Evolutionary conservation across 352 stramenopile species (phyloP).

Genomic region (Phytophthora pinifolia): DNA sequence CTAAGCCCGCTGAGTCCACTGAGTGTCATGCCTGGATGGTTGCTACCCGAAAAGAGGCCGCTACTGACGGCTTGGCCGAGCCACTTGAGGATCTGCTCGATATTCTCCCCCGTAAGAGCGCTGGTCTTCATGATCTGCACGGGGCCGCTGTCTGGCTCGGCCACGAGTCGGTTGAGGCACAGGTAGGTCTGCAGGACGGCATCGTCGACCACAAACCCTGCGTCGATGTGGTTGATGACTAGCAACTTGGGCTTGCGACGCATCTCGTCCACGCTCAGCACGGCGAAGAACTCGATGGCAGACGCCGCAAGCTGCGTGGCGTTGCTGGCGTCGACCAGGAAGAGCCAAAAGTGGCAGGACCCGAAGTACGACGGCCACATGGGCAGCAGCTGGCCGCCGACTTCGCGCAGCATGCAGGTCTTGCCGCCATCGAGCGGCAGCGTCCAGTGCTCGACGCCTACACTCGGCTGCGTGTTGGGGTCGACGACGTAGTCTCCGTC

Average conservation of each 20-base stretch:
- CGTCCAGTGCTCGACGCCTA: slow-evolving; percentile 62
- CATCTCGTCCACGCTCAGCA: slow-evolving; percentile 57
- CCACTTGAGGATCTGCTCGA: slow-evolving; percentile 58
- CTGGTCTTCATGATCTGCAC: slow-evolving; percentile 64
- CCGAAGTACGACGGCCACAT: slow-evolving; percentile 78
- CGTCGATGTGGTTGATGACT: slow-evolving; percentile 73
- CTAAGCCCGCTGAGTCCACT: slow-evolving; percentile 19
- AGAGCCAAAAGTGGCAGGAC: slow-evolving; percentile 69
- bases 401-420: slow-evolving; percentile 51
- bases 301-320: slow-evolving; percentile 46
- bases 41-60: slow-evolving; percentile 22
- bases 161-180: slow-evolving; percentile 50
- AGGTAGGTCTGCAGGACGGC: slow-evolving; percentile 51
- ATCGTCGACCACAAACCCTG: slow-evolving; percentile 47
- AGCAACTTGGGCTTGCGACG: slow-evolving; percentile 59
- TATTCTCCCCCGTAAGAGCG: slow-evolving; percentile 59
- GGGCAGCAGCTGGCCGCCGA: slow-evolving; percentile 63
- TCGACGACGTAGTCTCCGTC: slow-evolving; percentile 27
- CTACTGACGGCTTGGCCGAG: slow-evolving; percentile 34
- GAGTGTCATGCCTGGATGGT: slow-evolving; percentile 10
- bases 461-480: slow-evolving; percentile 53
- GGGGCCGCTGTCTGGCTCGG: slow-evolving; percentile 28
- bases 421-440: slow-evolving; percentile 41
- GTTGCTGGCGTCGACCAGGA: slow-evolving; percentile 64
- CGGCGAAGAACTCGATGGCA: slow-evolving; percentile 64